Conservation (phyloP, 768 basidiomycete species). For the Boletellus ananas region DNA sequence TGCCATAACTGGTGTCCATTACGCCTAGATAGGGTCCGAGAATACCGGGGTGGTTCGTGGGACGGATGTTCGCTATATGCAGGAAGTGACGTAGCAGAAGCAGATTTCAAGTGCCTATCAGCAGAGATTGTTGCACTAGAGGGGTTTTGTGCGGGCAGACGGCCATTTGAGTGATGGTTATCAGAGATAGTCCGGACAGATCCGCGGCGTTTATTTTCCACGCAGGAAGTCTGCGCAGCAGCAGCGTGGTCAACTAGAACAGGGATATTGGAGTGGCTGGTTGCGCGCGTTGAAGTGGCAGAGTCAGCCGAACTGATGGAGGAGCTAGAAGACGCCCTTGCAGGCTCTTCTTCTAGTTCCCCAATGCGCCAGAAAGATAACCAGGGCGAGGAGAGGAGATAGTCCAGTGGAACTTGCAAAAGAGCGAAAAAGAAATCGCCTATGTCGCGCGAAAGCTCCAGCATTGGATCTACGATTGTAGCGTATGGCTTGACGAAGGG, state of each 20-base stretch:
- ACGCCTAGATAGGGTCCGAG: constrained; percentile 15
- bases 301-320: constrained; percentile 1
- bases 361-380: constrained; percentile 19
- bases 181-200: constrained; percentile 20
- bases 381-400: constrained; percentile 32
- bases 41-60: constrained; percentile 22
- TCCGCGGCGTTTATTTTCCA: constrained; percentile 5
- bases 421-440: constrained; percentile 58
- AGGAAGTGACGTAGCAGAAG: constrained; percentile 22
- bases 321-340: constrained; percentile 1
- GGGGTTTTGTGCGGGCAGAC: constrained; percentile 1
- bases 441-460: constrained; percentile 58
- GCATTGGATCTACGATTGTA: constrained; percentile 55
- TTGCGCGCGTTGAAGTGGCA: constrained; percentile 2
- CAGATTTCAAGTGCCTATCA: constrained; percentile 10
- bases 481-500: constrained; percentile 76
- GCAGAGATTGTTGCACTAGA: constrained; percentile 1
- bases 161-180: constrained; percentile 4
- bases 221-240: constrained; percentile 8
- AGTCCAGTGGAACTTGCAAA: constrained; percentile 38
- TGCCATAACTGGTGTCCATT: constrained; percentile 53
- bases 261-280: constrained; percentile 13
- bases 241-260: constrained; percentile 5
- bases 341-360: constrained; percentile 10
- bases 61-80: constrained; percentile 23